phyloP scores from a whole-genome alignment of 257 asterid genomes.

The Solanum clarkiae region DNA sequence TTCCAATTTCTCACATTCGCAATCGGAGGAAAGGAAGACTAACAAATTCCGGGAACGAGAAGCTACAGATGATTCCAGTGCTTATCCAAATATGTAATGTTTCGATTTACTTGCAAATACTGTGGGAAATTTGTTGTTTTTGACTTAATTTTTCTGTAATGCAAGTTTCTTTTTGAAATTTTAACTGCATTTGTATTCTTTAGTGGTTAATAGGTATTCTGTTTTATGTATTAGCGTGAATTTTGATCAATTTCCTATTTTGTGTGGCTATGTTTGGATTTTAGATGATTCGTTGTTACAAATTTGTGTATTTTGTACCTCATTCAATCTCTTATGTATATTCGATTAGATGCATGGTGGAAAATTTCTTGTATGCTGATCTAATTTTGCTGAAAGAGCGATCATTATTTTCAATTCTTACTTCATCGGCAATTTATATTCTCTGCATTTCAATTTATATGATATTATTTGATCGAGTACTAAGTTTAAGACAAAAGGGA shows the following conservation, averaged over 20 bases:
- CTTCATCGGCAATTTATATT: not conserved
- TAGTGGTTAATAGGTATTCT: not conserved
- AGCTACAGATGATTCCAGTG: conserved; percentile 85
- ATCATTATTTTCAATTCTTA: not conserved
- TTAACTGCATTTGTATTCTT: not conserved
- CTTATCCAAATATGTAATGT: conserved; percentile 77
- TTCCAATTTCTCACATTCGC: conserved; percentile 40
- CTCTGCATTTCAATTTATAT: not conserved
- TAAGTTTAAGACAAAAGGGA: not conserved
- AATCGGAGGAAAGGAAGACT: conserved; percentile 50
- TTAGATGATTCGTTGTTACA: not conserved
- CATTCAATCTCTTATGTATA: not conserved
- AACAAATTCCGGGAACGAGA: conserved; percentile 90
- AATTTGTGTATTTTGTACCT: not conserved
- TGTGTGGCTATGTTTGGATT: not conserved
- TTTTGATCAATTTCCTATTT: not conserved
- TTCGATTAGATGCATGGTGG: not conserved
- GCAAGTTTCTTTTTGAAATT: not conserved
- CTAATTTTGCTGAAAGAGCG: not conserved
- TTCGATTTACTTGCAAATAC: not conserved
- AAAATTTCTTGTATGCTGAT: not conserved
- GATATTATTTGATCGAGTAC: not conserved
- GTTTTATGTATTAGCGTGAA: not conserved
- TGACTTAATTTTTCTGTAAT: not conserved
- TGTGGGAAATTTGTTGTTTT: not conserved